Conservation (phyloP, 495 filamentous ascomycete genomes). For the Penicillium malachiteum region DNA sequence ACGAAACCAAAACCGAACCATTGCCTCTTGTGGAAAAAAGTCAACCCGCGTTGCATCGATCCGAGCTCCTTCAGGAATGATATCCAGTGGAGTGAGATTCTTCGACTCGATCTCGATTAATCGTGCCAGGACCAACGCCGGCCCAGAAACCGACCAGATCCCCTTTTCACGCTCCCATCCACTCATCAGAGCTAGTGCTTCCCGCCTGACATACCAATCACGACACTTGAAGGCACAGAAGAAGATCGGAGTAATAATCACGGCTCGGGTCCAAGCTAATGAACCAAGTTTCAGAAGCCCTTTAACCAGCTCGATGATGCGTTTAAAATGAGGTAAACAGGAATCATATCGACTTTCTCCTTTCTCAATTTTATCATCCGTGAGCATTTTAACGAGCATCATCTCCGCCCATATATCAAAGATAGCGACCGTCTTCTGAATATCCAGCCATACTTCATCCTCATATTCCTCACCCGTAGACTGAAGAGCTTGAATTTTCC, state of each 20-base stretch:
- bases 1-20: no score
- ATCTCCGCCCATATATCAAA: constrained; percentile 1
- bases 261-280: background rate
- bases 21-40: no score
- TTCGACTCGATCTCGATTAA: no score
- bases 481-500: no score
- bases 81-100: no score
- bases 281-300: background rate
- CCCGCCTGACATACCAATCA: constrained; percentile 14
- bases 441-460: no score
- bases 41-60: constrained; percentile 8
- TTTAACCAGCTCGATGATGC: constrained; percentile 4
- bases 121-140: no score
- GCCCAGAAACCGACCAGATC: no score
- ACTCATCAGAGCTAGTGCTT: constrained; percentile 12
- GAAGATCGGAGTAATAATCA: constrained; percentile 15
- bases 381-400: constrained; percentile 11
- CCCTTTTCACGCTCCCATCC: background rate
- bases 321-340: constrained; percentile 9
- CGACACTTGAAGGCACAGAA: constrained; percentile 23
- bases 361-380: constrained; percentile 5
- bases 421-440: no score
- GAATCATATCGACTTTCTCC: constrained; percentile 13
- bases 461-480: no score
- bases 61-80: no score